Evolutionary conservation across 305 asterid species (phyloP).

Genomic region (Ajuga reptans): DNA sequence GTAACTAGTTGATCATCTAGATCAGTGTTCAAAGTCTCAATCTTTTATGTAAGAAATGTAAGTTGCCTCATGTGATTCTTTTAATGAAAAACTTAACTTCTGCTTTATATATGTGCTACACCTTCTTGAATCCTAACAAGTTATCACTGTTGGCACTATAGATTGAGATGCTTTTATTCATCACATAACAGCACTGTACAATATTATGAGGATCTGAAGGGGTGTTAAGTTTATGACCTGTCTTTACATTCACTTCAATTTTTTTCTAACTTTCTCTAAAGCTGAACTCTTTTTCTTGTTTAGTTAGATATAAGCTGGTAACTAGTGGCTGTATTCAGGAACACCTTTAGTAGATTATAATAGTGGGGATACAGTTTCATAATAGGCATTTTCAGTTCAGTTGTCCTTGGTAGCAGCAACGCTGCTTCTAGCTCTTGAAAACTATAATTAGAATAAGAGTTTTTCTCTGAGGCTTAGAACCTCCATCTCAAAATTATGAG

Average conservation of each 20-base stretch:
- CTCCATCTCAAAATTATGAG: neutral
- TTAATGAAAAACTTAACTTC: neutral
- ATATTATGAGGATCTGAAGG: neutral
- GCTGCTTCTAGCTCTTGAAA: constrained; percentile 3
- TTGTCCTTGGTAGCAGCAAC: neutral
- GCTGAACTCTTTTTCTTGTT: neutral
- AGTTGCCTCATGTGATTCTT: neutral
- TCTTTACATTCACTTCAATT: neutral
- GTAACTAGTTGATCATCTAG: neutral
- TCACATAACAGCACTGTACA: neutral
- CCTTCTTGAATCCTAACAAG: neutral
- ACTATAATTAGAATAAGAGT: neutral
- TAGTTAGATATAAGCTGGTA: neutral
- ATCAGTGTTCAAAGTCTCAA: neutral
- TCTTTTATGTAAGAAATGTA: neutral
- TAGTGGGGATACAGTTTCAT: neutral
- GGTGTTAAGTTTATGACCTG: neutral
- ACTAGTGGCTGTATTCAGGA: neutral
- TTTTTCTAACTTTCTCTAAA: neutral
- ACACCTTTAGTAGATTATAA: neutral
- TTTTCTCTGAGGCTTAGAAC: neutral
- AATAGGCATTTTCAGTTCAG: neutral
- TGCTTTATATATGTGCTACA: neutral
- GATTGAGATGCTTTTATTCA: neutral
- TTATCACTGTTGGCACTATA: neutral